Percentiles rank a stretch among this genome's conserved stretches.
Conservation (phyloP, 805 yeast species). For the Wilhelminamyces savonicus region DNA sequence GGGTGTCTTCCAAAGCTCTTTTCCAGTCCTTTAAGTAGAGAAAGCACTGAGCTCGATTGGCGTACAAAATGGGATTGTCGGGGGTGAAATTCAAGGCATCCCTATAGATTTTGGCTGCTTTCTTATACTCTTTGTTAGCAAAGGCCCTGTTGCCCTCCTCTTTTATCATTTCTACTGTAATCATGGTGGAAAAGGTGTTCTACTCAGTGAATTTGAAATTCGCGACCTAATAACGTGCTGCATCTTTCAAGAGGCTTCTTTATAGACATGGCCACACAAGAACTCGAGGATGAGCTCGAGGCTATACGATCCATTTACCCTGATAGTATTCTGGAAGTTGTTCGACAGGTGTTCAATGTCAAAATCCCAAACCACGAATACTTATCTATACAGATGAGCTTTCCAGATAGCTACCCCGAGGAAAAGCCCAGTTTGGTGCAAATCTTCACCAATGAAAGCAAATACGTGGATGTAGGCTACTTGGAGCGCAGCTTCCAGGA, state of each 20-base stretch:
- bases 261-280: slow-evolving; percentile 30
- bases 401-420: slow-evolving; percentile 67
- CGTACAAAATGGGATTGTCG: slow-evolving; percentile 46
- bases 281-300: slow-evolving; percentile 63
- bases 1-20: slow-evolving; percentile 45
- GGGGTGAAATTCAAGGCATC: slow-evolving; percentile 49
- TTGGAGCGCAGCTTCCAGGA: slow-evolving; percentile 42
- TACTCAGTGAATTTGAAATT: neutral
- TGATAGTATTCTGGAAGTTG: slow-evolving; percentile 39
- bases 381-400: slow-evolving; percentile 57
- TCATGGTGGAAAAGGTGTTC: slow-evolving; percentile 6
- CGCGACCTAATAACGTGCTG: too few relatives aligned
- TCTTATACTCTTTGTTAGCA: slow-evolving; percentile 32
- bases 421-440: slow-evolving; percentile 60
- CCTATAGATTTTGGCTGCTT: slow-evolving; percentile 50
- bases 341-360: slow-evolving; percentile 38
- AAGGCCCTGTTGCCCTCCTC: slow-evolving; percentile 51
- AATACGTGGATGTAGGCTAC: slow-evolving; percentile 38
- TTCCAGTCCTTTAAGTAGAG: slow-evolving; percentile 44
- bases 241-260: neutral
- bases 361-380: slow-evolving; percentile 58
- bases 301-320: slow-evolving; percentile 90
- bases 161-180: slow-evolving; percentile 26
- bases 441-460: slow-evolving; percentile 32
- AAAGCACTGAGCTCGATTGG: slow-evolving; percentile 68